Base-by-base conservation (phyloP, 805 yeast species). In the Candida yuanshanica region DNA sequence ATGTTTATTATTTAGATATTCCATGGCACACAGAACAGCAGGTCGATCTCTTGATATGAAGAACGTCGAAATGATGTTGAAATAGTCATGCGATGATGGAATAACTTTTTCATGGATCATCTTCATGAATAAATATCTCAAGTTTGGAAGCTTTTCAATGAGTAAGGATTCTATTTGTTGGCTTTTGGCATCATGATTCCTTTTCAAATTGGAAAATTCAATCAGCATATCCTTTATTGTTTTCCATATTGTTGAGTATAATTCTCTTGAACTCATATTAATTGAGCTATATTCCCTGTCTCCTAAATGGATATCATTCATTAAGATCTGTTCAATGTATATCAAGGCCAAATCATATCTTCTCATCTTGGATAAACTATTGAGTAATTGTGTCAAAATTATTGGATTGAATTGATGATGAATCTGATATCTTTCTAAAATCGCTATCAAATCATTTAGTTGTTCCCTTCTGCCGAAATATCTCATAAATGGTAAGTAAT, bases 401-500 rank as follows among this genome's bases (percentile, higher is more conserved):
- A 58, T 56, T 1, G 71, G 57, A 42, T 66, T 65, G 25, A 58
- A 57, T 2, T 49, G 49, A 2, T 69, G 56, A 12, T 55, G 51
- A 3, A 50, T 47, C 2, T 51, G 45, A 60, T 71, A 66, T 37
- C 59, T 45, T 1, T 49, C 36, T 11, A 70, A 20, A 7, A 70
- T 23, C 1, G 44, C 44, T 17, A 57, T 52, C 12, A 72, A 59
- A 31, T 59, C 55, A 12, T 46, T 44, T 4, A 55, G 34, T 18
- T 54, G 52, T 7, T 59, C 58, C 5, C 43, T 39, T 20, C 50
- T 45, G 10, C 64, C 62, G 31, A 62, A 66, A 37, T 59, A 50
- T 27, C 63, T 63, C 8, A 70, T 52, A 38, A 73, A 62, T 9
- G 64, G 58, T 2, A 69, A 53, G 42, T 71, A 74, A 34, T 68